Evolutionary conservation across 345 rosid genomes (phyloP).

Genomic region (Salix dunnii): DNA sequence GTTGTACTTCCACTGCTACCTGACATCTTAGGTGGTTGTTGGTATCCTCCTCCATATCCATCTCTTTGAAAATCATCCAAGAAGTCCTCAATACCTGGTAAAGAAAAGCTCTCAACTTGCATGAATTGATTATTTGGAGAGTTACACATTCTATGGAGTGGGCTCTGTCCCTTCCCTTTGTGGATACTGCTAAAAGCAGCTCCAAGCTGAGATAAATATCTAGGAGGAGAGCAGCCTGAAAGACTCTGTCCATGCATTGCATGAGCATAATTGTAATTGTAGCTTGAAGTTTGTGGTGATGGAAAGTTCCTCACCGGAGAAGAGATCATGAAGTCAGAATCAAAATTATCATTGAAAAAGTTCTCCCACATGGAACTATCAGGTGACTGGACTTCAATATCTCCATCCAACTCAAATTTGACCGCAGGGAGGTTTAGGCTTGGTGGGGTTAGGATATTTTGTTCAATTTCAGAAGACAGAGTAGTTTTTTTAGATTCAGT

Average conservation of each 20-base stretch:
- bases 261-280: constrained; percentile 15
- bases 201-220: constrained; percentile 34
- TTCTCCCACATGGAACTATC: constrained; percentile 55
- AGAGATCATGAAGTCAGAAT: constrained; percentile 56
- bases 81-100: constrained; percentile 48
- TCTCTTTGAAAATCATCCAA: constrained; percentile 48
- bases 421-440: constrained; percentile 47
- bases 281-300: constrained; percentile 28
- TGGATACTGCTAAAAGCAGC: constrained; percentile 18
- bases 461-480: constrained; percentile 36
- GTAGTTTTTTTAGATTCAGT: constrained; percentile 27
- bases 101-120: constrained; percentile 46
- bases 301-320: constrained; percentile 54
- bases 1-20: constrained; percentile 14
- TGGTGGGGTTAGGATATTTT: constrained; percentile 39
- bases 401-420: constrained; percentile 47
- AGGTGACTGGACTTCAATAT: constrained; percentile 54
- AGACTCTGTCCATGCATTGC: constrained; percentile 42
- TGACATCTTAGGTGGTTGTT: constrained; percentile 23
- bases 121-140: constrained; percentile 46
- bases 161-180: constrained; percentile 41
- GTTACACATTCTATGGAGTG: constrained; percentile 43
- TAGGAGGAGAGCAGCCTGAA: constrained; percentile 45
- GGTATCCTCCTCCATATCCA: constrained; percentile 18
- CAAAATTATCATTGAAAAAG: constrained; percentile 53